Evolutionary conservation across 164 flowering plant species (phyloP).

Genomic region (Chloranthus sessilifolius): DNA sequence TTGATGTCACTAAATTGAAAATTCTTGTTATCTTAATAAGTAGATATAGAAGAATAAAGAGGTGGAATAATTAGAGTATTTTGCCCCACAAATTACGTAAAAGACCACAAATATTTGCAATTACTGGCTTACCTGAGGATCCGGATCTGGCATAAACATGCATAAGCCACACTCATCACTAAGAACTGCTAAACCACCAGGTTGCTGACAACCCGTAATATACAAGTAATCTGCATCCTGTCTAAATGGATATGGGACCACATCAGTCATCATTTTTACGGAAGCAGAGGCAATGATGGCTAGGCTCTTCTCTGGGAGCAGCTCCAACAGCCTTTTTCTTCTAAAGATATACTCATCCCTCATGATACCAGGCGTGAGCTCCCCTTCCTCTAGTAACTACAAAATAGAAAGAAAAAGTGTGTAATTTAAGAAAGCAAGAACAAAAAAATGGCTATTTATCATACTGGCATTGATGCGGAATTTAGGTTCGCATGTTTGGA

Average conservation of each 20-base stretch:
- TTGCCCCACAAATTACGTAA: too few relatives aligned
- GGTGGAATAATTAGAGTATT: background rate
- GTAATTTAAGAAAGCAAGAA: background rate
- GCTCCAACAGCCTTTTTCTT: constrained; percentile 64
- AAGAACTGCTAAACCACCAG: constrained; percentile 89
- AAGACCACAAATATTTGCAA: background rate
- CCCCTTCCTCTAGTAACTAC: constrained; percentile 73
- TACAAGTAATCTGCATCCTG: constrained; percentile 89
- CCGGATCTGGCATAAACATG: constrained; percentile 96
- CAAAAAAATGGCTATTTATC: background rate
- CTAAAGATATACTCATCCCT: constrained; percentile 64
- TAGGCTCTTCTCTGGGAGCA: constrained; percentile 74
- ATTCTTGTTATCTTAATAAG: background rate
- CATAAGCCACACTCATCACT: constrained; percentile 84
- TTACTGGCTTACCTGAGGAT: constrained; percentile 45
- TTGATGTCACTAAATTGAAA: too few relatives aligned
- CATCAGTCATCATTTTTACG: constrained; percentile 97
- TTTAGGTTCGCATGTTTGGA: too few relatives aligned
- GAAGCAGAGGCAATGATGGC: constrained; percentile 93
- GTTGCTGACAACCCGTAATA: constrained; percentile 94
- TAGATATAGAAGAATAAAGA: background rate
- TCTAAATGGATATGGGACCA: constrained; percentile 82
- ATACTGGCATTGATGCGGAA: background rate
- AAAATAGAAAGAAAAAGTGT: background rate
- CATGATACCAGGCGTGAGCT: constrained; percentile 79